A percentile compares a stretch with the other conserved stretches of the same genome.
phyloP scores from a whole-genome alignment of 2,329 filamentous ascomycete genomes.

The Exophiala oligosperma region DNA sequence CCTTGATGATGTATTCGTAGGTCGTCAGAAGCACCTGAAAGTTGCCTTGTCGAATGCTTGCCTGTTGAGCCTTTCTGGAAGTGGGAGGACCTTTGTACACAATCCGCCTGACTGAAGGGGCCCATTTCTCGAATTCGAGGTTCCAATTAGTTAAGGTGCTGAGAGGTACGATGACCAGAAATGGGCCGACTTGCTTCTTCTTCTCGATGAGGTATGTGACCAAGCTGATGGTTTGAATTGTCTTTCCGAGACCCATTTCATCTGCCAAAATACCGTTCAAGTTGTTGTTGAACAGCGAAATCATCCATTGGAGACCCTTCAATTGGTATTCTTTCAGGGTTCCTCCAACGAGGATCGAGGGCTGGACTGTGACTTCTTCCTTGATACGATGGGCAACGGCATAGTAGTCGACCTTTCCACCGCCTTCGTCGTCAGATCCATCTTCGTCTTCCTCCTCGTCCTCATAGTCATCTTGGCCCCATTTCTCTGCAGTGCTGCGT shows the following conservation, averaged over 20 bases:
- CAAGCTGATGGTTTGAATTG: conserved; percentile 97
- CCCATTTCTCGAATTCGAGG: conserved; percentile 98
- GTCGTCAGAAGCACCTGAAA: conserved; percentile 98
- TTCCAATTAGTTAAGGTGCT: conserved; percentile 99
- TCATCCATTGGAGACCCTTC: conserved; percentile 99
- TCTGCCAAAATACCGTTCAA: conserved; percentile 97
- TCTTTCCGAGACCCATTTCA: conserved; percentile 99
- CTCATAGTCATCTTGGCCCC: conserved; percentile 63
- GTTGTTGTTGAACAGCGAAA: conserved; percentile 99
- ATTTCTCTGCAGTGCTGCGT: conserved; percentile 74
- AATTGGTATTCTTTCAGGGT: conserved; percentile 95
- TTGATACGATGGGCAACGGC: conserved; percentile 95
- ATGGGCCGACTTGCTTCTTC: conserved; percentile 89
- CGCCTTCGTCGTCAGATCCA: conserved; percentile 68
- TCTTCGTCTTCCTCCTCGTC: conserved; percentile 63
- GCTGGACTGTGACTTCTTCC: conserved; percentile 84
- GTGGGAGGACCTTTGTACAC: conserved; percentile 97
- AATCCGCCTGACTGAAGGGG: conserved; percentile 78
- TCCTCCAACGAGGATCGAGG: conserved; percentile 84
- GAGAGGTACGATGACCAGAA: conserved; percentile 92
- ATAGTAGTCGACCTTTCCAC: conserved; percentile 95
- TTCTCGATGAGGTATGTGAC: conserved; percentile 96
- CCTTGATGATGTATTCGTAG: conserved; percentile 99
- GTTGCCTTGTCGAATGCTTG: conserved; percentile 88
- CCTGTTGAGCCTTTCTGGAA: conserved; percentile 83